phyloP scores from a whole-genome alignment of 345 rosid species.

The Schrenkiella parvula region DNA sequence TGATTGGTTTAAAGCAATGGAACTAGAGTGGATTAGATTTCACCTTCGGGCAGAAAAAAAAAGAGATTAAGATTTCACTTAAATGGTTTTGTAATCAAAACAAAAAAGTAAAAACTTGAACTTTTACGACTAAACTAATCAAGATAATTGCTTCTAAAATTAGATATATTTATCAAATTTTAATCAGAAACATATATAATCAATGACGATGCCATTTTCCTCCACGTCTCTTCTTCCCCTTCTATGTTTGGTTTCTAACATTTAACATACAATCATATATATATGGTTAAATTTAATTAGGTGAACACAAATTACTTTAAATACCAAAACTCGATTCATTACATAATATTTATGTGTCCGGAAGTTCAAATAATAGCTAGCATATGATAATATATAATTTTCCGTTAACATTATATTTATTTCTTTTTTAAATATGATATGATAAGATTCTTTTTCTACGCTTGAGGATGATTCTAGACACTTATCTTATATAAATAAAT shows the following conservation, averaged over 20 bases:
- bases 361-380: background rate
- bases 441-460: background rate
- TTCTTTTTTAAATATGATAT: background rate
- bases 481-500: background rate
- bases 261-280: background rate
- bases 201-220: background rate
- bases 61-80: too few relatives aligned
- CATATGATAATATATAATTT: too few relatives aligned
- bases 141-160: too few relatives aligned
- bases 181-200: too few relatives aligned
- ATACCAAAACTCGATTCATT: background rate
- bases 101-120: too few relatives aligned
- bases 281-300: background rate
- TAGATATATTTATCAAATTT: too few relatives aligned
- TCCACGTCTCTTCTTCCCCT: slow-evolving; percentile 8
- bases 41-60: too few relatives aligned
- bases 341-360: background rate
- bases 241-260: background rate
- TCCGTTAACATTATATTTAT: background rate
- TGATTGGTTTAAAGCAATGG: too few relatives aligned
- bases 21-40: too few relatives aligned
- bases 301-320: background rate
- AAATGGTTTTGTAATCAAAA: too few relatives aligned
- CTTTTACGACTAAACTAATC: too few relatives aligned
- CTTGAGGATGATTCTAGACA: background rate